phyloP scores from a whole-genome alignment of 2,329 filamentous ascomycete genomes.

The Alternaria tenuissima region DNA sequence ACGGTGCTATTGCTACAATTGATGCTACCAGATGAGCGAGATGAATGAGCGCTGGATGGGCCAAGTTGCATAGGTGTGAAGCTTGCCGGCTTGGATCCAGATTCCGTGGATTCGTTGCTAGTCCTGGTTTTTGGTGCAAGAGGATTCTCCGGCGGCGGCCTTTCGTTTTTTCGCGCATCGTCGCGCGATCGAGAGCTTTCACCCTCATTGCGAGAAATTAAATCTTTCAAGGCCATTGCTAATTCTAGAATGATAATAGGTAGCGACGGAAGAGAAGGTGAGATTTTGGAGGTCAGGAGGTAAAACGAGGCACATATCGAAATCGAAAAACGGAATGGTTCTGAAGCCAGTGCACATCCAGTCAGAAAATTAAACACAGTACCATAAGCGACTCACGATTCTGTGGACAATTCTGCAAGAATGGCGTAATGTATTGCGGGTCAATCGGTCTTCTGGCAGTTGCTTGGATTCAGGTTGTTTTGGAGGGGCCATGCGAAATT shows the following conservation, averaged over 20 bases:
- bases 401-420: not conserved
- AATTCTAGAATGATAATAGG: not conserved
- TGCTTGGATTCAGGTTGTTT: not conserved
- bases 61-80: slow-evolving; percentile 14
- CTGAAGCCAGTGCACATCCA: not conserved
- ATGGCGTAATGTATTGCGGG: not conserved
- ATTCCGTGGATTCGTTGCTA: not conserved
- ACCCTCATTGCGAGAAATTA: not conserved
- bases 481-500: not conserved
- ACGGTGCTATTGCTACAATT: slow-evolving; percentile 2
- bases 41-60: not conserved
- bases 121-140: not conserved
- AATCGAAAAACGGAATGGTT: not conserved
- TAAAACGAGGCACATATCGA: not conserved
- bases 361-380: not conserved
- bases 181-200: not conserved
- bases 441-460: not conserved
- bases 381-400: not conserved
- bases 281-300: not conserved
- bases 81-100: slow-evolving; percentile 5
- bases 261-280: not conserved
- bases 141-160: not conserved
- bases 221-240: not conserved
- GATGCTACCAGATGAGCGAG: not conserved
- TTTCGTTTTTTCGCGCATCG: not conserved